Conservation (phyloP, 164 flowering plant genomes). For the Amborella trichopoda region DNA sequence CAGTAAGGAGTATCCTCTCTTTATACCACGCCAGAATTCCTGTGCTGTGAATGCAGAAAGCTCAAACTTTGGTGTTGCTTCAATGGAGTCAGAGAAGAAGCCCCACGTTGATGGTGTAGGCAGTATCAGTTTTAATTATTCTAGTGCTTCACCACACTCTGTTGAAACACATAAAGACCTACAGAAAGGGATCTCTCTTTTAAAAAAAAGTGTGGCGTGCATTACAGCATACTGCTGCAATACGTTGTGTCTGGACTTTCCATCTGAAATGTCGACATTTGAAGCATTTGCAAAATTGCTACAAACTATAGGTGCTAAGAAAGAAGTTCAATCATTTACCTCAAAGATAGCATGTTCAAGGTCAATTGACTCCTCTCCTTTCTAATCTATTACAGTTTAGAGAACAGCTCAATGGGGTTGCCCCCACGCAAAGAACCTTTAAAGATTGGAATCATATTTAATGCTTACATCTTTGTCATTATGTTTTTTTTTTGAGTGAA, state of each 20-base stretch:
- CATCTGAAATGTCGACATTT: slow-evolving; percentile 79
- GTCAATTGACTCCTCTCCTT: slow-evolving; percentile 22
- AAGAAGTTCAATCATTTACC: slow-evolving; percentile 67
- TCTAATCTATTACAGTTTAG: not conserved
- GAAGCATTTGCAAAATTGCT: slow-evolving; percentile 85
- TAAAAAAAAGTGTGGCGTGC: slow-evolving; percentile 96
- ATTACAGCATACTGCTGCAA: slow-evolving; percentile 79
- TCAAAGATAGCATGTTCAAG: slow-evolving; percentile 76
- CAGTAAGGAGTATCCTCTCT: slow-evolving; percentile 94
- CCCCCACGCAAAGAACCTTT: too few species aligned
- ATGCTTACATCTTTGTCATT: too few species aligned
- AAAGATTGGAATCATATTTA: too few species aligned
- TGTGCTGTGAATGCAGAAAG: slow-evolving; percentile 67
- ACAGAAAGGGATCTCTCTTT: slow-evolving; percentile 93
- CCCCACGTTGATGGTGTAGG: slow-evolving; percentile 48
- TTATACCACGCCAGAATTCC: slow-evolving; percentile 80
- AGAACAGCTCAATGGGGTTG: too few species aligned
- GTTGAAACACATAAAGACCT: slow-evolving; percentile 76
- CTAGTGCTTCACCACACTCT: slow-evolving; percentile 79
- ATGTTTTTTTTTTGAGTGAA: too few species aligned
- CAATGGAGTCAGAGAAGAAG: slow-evolving; percentile 79
- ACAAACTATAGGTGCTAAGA: slow-evolving; percentile 72
- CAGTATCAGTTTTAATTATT: slow-evolving; percentile 63
- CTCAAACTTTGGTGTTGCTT: slow-evolving; percentile 82
- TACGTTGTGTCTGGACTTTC: slow-evolving; percentile 62